Evolutionary conservation across 495 filamentous ascomycete genomes (phyloP).

Genomic region (Evansstolkia leycettana): DNA sequence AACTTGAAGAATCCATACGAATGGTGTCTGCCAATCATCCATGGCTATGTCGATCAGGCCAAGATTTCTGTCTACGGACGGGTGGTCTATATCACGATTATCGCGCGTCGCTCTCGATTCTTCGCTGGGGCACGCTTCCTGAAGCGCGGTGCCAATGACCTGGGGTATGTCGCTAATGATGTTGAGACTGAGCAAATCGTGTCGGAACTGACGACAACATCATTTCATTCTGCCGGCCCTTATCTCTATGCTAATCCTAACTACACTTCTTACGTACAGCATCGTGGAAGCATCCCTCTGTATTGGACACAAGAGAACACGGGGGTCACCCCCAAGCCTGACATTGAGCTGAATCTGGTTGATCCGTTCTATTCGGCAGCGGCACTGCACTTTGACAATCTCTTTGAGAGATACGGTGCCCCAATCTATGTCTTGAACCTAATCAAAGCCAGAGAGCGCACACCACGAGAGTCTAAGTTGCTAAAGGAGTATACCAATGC

Average conservation of each 20-base stretch:
- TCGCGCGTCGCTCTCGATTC: constrained; percentile 81
- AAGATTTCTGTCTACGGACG: constrained; percentile 76
- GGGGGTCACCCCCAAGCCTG: constrained; percentile 89
- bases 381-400: constrained; percentile 89
- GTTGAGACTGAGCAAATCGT: constrained; percentile 99
- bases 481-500: constrained; percentile 79
- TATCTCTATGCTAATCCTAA: constrained; percentile 76
- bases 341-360: constrained; percentile 83
- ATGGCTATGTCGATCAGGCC: constrained; percentile 90
- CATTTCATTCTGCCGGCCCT: constrained; percentile 86
- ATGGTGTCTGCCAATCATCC: constrained; percentile 93
- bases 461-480: constrained; percentile 85
- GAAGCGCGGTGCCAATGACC: constrained; percentile 88
- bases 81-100: constrained; percentile 79
- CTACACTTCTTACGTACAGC: constrained; percentile 94
- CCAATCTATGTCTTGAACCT: constrained; percentile 90
- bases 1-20: constrained; percentile 72
- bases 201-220: constrained; percentile 83
- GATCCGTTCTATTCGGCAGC: constrained; percentile 97
- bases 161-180: constrained; percentile 96
- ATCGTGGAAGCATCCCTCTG: constrained; percentile 90
- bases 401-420: constrained; percentile 87
- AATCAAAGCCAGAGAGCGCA: constrained; percentile 81
- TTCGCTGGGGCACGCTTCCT: constrained; percentile 93
- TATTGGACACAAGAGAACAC: constrained; percentile 98